Evolutionary conservation across 2,329 filamentous ascomycete genomes (phyloP).

Genomic region (Aspergillus nomiae): DNA sequence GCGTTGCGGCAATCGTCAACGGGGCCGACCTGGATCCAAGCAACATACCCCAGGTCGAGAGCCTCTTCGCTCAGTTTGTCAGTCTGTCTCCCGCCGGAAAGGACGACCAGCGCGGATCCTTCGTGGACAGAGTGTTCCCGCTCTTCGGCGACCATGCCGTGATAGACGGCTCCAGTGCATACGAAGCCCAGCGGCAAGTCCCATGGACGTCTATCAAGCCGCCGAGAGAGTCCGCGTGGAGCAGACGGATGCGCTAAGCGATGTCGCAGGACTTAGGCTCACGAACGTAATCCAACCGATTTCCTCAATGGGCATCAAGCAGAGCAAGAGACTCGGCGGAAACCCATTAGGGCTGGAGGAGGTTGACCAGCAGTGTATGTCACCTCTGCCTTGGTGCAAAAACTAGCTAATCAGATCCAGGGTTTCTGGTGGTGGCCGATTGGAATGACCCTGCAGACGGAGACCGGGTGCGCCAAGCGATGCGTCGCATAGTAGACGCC

Average conservation of each 20-base stretch:
- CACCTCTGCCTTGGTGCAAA: too few relatives aligned
- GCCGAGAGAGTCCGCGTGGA: constrained; percentile 4
- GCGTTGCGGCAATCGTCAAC: neutral
- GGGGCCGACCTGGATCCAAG: neutral
- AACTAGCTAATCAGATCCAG: neutral
- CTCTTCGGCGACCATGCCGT: constrained; percentile 1
- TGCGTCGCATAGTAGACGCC: constrained; percentile 15
- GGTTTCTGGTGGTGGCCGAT: constrained; percentile 18
- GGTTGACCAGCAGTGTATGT: constrained; percentile 12
- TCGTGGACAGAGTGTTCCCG: neutral
- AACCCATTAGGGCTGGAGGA: constrained; percentile 2
- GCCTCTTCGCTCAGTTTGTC: neutral
- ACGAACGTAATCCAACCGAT: constrained; percentile 12
- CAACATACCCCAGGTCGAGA: neutral
- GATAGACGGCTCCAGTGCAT: neutral
- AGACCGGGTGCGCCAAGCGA: constrained; percentile 9
- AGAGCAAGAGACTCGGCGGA: neutral
- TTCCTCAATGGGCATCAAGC: constrained; percentile 6
- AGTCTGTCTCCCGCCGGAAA: neutral
- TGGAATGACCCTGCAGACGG: constrained; percentile 13
- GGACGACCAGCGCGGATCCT: neutral
- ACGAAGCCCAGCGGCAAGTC: neutral
- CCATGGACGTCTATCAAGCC: constrained; percentile 9
- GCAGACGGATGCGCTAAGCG: constrained; percentile 2
- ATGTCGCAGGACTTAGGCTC: constrained; percentile 4